Conservation (phyloP, 176 grass and related monocot species). For the Chloris gayana region DNA sequence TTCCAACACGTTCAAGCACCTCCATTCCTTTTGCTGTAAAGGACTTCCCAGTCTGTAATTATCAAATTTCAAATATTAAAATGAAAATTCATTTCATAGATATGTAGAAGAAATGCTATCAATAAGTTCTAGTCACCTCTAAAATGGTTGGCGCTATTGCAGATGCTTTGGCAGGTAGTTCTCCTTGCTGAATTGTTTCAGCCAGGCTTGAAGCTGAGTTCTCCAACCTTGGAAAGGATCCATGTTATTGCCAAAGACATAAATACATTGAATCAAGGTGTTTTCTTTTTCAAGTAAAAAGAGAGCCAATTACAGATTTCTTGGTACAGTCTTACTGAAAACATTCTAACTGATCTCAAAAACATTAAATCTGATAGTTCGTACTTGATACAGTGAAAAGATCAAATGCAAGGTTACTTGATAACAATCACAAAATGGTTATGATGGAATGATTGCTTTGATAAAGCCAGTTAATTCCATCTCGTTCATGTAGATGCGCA, state of each 20-base stretch:
- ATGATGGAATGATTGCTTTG: neutral
- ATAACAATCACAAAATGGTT: neutral
- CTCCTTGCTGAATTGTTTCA: conserved; percentile 87
- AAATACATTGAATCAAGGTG: neutral
- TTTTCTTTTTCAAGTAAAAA: conserved; percentile 24
- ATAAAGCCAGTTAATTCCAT: neutral
- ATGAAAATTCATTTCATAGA: neutral
- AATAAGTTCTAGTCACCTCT: conserved; percentile 55
- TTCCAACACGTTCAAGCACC: conserved; percentile 94
- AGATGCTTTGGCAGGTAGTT: conserved; percentile 76
- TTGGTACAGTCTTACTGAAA: neutral
- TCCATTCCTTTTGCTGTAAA: conserved; percentile 89
- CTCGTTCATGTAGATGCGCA: neutral
- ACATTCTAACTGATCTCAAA: neutral
- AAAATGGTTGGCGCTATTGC: conserved; percentile 82
- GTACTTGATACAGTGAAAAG: neutral
- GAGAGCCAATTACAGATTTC: conserved; percentile 4
- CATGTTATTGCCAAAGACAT: conserved; percentile 14
- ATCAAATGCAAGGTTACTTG: conserved; percentile 6
- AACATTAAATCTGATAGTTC: conserved; percentile 24
- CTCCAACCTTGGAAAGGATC: conserved; percentile 69
- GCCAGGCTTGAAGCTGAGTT: conserved; percentile 85
- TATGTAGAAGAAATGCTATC: conserved; percentile 26
- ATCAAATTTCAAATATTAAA: conserved; percentile 46
- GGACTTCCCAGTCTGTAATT: conserved; percentile 75